A percentile compares a stretch with the other conserved stretches of the same genome.
Conservation (phyloP, 2,329 filamentous ascomycete genomes). For the Cytospora piceicola region DNA sequence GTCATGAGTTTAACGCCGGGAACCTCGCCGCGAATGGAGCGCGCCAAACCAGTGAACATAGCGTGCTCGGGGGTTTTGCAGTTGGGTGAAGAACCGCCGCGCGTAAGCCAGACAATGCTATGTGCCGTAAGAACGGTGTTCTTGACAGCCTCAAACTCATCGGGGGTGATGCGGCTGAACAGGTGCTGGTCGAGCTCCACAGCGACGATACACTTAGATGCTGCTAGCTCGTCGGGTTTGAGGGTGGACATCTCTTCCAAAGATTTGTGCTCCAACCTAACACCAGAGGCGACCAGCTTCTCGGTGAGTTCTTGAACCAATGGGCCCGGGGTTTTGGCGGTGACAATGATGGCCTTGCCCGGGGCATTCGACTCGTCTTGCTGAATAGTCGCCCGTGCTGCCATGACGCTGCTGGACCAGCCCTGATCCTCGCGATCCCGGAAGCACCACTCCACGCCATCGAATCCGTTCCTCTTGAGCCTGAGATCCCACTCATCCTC, state of each 20-base stretch:
- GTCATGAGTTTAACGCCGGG: slow-evolving; percentile 33
- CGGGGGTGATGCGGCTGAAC: slow-evolving; percentile 32
- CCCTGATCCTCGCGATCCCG: slow-evolving; percentile 18
- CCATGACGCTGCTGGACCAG: slow-evolving; percentile 16
- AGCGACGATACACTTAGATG: slow-evolving; percentile 36
- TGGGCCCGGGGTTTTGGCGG: background rate
- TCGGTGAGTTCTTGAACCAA: slow-evolving; percentile 4
- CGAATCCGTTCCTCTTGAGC: slow-evolving; percentile 36
- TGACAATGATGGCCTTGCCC: background rate
- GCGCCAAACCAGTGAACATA: slow-evolving; percentile 34
- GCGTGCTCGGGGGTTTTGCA: slow-evolving; percentile 31
- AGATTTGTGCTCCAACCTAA: background rate
- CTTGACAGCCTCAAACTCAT: slow-evolving; percentile 33
- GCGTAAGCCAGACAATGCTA: slow-evolving; percentile 36
- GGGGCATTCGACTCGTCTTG: background rate
- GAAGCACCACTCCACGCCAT: slow-evolving; percentile 27
- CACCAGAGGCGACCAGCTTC: background rate
- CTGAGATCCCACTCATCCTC: slow-evolving; percentile 37
- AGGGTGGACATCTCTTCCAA: background rate
- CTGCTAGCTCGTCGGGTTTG: background rate
- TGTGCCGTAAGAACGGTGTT: slow-evolving; percentile 7
- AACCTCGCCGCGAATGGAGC: slow-evolving; percentile 32
- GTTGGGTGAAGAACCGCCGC: slow-evolving; percentile 31
- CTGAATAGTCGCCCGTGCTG: background rate
- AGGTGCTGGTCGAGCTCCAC: slow-evolving; percentile 38